Evolutionary conservation across 192 early-diverging fungal genomes (phyloP), one percentile per base, ranked within the genome.

Genomic region (Gorgonomyces haynaldii): DNA sequence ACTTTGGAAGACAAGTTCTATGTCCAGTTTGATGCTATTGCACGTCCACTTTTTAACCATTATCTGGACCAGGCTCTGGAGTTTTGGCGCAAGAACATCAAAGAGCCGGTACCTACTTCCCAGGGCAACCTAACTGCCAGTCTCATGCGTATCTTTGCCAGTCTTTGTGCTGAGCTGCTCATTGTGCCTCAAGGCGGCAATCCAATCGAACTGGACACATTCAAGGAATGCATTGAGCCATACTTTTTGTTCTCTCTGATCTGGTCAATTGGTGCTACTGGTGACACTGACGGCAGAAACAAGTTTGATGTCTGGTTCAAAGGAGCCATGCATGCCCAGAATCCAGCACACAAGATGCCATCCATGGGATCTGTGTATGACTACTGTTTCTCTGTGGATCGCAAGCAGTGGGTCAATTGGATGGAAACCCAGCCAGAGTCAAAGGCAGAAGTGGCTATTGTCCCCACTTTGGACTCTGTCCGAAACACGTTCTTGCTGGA

Each of bases 201-300:
- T 20, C 8, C 22, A 3, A n/a, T 43, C 16, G 43, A 49, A 50
- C 21, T 64, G 4, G 40, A 59, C n/a, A 20, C 50, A n/a, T 70
- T 74, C 44, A 52, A 42, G 15, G 51, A 64, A 45, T 26, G 46
- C 7, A 45, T 78, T 22, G 71, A 79, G 37, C 62, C 71, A 2
- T 55, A 66, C 28, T 79, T 79, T 40, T 8, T 79, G 0, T 78
- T 79, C 39, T 65, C 75, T 0, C 37, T 79, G 8, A 56, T 79
- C 23, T 79, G 76, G 76, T 79, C 76, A 0, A 52, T 79, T n/a
- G 76, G 76, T 9, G 72, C 64, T 4, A 78, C 76, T 10, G 50
- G 62, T 0, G 74, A 79, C 40, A 54, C 60, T 26, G 70, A 71
- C 21, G 64, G 70, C 3, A 51, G 73, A 23, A 56, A 53, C 35